phyloP scores from a whole-genome alignment of 768 basidiomycete genomes.

The Pleurotus platypus region DNA sequence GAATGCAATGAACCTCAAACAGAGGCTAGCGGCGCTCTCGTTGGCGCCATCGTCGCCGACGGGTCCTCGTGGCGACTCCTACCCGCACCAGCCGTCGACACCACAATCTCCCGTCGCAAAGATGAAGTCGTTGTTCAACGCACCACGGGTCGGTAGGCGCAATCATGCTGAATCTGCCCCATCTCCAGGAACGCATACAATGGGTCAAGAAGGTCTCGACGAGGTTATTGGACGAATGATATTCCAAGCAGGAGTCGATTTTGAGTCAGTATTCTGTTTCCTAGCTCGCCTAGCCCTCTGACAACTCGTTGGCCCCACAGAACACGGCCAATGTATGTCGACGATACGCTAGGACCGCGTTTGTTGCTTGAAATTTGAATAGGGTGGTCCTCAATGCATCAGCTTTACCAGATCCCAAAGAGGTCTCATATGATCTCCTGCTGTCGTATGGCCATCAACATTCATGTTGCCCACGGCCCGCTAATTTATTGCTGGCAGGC shows the following conservation, averaged over 20 bases:
- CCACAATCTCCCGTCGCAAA: slow-evolving; percentile 14
- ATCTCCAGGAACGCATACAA: slow-evolving; percentile 19
- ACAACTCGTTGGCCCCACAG: slow-evolving; percentile 31
- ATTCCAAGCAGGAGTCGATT: slow-evolving; percentile 88
- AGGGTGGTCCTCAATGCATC: slow-evolving; percentile 86
- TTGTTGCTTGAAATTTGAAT: slow-evolving; percentile 11
- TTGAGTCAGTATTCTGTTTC: slow-evolving; percentile 55
- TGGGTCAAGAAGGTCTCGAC: slow-evolving; percentile 29
- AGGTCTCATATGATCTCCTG: slow-evolving; percentile 75
- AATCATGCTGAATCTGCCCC: slow-evolving; percentile 30
- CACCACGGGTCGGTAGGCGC: slow-evolving; percentile 34
- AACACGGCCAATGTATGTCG: slow-evolving; percentile 80
- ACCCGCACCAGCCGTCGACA: slow-evolving; percentile 12
- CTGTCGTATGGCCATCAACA: slow-evolving; percentile 50
- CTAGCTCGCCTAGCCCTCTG: neutral
- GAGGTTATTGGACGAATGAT: slow-evolving; percentile 70
- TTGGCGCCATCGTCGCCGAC: slow-evolving; percentile 48
- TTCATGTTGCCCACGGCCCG: slow-evolving; percentile 4
- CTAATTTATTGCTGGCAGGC: slow-evolving; percentile 37
- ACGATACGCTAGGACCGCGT: slow-evolving; percentile 6
- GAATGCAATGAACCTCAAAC: slow-evolving; percentile 50
- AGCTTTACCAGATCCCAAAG: slow-evolving; percentile 75
- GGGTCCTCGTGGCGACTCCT: slow-evolving; percentile 25
- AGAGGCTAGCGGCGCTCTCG: slow-evolving; percentile 62
- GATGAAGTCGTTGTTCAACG: slow-evolving; percentile 40